Evolutionary conservation across 75 land plant species (phyloP).

Genomic region (Pinus tabuliformis): DNA sequence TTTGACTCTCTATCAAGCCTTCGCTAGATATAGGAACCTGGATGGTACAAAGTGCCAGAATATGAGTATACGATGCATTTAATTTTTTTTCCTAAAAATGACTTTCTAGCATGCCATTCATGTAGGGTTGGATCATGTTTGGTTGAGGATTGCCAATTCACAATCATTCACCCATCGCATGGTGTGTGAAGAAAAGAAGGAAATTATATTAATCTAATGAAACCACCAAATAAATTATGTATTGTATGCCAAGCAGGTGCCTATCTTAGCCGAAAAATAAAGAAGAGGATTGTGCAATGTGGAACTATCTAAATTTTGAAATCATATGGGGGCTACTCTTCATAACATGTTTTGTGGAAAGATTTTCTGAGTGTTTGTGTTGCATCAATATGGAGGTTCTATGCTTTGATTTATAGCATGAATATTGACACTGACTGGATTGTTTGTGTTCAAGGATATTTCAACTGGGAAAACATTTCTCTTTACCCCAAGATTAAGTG

Average conservation of each 20-base stretch:
- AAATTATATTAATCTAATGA: too few relatives aligned
- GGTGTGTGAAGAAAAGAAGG: too few relatives aligned
- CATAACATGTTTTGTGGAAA: too few relatives aligned
- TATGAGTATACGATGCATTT: not conserved
- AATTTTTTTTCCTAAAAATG: not conserved
- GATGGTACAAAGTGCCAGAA: not conserved
- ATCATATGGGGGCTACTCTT: not conserved
- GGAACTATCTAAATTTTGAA: not conserved
- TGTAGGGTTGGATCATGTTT: not conserved
- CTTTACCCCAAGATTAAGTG: constrained; percentile 72
- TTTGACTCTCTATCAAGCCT: not conserved
- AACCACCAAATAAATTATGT: too few relatives aligned
- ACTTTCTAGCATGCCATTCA: not conserved
- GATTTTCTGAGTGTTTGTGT: too few relatives aligned
- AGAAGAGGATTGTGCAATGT: too few relatives aligned
- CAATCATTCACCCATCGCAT: too few relatives aligned
- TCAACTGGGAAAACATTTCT: constrained; percentile 63
- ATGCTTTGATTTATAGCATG: not conserved
- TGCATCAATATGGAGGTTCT: not conserved
- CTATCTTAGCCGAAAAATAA: too few relatives aligned
- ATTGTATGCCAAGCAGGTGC: too few relatives aligned
- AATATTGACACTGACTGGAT: constrained; percentile 5
- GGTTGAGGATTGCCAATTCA: not conserved
- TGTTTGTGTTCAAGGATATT: constrained; percentile 51
- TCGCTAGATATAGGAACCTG: not conserved